Percentiles rank a stretch among this genome's conserved stretches.
Evolutionary conservation across 148 eudicot species (phyloP).

Genomic region (Pharnaceum exiguum): DNA sequence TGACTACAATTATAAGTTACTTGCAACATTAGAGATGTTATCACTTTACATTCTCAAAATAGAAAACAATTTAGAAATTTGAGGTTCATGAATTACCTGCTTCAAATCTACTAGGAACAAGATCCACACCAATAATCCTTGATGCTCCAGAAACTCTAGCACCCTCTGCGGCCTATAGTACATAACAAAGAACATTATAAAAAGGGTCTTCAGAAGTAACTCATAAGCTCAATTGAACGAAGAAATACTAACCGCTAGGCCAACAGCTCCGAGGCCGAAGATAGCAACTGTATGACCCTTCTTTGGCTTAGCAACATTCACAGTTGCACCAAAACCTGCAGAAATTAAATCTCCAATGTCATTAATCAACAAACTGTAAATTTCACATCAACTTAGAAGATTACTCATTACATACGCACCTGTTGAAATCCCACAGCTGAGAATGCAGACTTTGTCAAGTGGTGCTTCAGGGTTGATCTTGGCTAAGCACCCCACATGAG

Average conservation of each 20-base stretch:
- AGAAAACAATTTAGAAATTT: too few species aligned
- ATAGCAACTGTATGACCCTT: slow-evolving; percentile 70
- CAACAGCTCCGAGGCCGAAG: slow-evolving; percentile 78
- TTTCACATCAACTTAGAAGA: not conserved
- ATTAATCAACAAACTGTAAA: not conserved
- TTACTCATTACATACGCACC: slow-evolving; percentile 21
- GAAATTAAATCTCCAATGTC: not conserved
- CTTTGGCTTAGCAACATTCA: slow-evolving; percentile 77
- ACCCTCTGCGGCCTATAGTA: slow-evolving; percentile 52
- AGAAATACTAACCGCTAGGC: slow-evolving; percentile 57
- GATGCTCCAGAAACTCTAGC: slow-evolving; percentile 59
- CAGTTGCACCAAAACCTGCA: slow-evolving; percentile 64
- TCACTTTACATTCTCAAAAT: too few species aligned
- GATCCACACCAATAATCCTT: slow-evolving; percentile 55
- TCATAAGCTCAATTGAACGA: not conserved
- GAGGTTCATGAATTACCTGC: slow-evolving; percentile 7
- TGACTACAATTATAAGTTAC: too few species aligned
- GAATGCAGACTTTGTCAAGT: slow-evolving; percentile 71
- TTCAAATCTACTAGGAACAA: slow-evolving; percentile 30
- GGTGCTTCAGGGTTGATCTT: slow-evolving; percentile 74
- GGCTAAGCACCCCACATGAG: slow-evolving; percentile 57
- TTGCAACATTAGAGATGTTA: too few species aligned
- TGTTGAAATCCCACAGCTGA: slow-evolving; percentile 73
- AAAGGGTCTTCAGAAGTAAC: not conserved
- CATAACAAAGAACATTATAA: not conserved